These are phyloP conservation scores for Ziziphus jujuba DNA, from an alignment of 306 rosid genomes.

Conservation along the genomic window DNA sequence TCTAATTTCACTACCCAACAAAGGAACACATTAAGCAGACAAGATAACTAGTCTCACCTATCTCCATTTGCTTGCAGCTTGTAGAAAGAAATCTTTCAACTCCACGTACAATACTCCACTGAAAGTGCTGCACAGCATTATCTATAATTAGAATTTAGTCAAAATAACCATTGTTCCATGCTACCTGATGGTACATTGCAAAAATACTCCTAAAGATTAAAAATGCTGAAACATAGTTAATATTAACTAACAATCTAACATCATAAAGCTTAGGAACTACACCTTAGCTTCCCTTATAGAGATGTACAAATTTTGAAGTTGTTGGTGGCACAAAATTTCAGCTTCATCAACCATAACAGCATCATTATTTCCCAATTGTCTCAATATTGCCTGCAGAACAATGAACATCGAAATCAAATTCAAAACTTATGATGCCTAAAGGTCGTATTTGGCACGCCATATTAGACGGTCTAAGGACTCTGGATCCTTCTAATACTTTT, in stretches of 20 bases:
- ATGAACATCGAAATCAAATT: conserved; percentile 18
- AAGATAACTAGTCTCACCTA: conserved; percentile 47
- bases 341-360: conserved; percentile 62
- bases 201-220: neutral
- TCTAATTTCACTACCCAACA: too few relatives aligned
- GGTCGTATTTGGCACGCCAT: too few relatives aligned
- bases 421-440: too few relatives aligned
- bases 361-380: conserved; percentile 79
- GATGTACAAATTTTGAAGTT: conserved; percentile 69
- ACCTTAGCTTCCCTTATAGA: conserved; percentile 88
- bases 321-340: conserved; percentile 68
- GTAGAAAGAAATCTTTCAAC: conserved; percentile 62
- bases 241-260: neutral
- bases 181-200: conserved; percentile 5
- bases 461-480: too few relatives aligned
- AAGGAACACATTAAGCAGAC: conserved; percentile 26
- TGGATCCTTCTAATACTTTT: too few relatives aligned
- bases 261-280: neutral
- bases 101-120: conserved; percentile 78
- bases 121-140: conserved; percentile 65
- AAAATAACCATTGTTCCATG: conserved; percentile 10
- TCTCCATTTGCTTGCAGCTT: conserved; percentile 83
- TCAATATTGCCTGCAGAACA: conserved; percentile 69
- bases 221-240: neutral
- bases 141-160: conserved; percentile 20